phyloP scores from a whole-genome alignment of 1,284 basidiomycete species.

The Microbotryum scabiosae region DNA sequence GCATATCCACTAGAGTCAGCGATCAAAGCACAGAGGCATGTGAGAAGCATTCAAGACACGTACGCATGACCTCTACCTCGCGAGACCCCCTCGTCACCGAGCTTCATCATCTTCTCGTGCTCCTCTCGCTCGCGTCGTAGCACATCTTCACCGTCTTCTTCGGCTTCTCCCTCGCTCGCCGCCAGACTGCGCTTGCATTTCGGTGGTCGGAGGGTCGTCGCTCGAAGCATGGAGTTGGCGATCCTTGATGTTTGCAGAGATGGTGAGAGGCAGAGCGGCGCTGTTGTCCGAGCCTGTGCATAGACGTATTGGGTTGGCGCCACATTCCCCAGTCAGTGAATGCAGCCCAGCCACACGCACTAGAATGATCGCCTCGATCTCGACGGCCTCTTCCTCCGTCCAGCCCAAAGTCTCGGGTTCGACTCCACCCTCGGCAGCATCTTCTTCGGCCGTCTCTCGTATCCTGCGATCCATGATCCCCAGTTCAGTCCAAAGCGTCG shows the following conservation, averaged over 20 bases:
- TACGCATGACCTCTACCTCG: constrained; percentile 24
- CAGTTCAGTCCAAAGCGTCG: constrained; percentile 34
- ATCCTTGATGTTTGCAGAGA: constrained; percentile 32
- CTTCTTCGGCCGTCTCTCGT: constrained; percentile 7
- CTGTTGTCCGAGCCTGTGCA: constrained; percentile 27
- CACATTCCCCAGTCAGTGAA: constrained; percentile 25
- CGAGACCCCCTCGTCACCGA: constrained; percentile 28
- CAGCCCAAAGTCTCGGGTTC: constrained; percentile 5
- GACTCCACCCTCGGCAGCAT: constrained; percentile 7
- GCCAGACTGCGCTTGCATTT: constrained; percentile 25
- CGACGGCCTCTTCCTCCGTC: constrained; percentile 30
- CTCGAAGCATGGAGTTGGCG: constrained; percentile 34
- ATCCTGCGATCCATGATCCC: constrained; percentile 19
- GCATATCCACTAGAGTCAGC: background rate
- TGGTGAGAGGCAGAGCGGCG: constrained; percentile 33
- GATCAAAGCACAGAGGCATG: background rate
- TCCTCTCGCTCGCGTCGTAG: constrained; percentile 19
- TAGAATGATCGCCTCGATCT: constrained; percentile 32
- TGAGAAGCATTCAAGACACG: background rate
- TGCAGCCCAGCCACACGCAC: constrained; percentile 31
- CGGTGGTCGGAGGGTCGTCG: constrained; percentile 28
- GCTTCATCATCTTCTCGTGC: constrained; percentile 28
- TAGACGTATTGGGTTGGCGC: background rate
- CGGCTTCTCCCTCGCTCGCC: constrained; percentile 17
- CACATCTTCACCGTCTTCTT: constrained; percentile 9